Evolutionary conservation across 257 asterid genomes (phyloP).

Genomic region (Coffea eugenioides): DNA sequence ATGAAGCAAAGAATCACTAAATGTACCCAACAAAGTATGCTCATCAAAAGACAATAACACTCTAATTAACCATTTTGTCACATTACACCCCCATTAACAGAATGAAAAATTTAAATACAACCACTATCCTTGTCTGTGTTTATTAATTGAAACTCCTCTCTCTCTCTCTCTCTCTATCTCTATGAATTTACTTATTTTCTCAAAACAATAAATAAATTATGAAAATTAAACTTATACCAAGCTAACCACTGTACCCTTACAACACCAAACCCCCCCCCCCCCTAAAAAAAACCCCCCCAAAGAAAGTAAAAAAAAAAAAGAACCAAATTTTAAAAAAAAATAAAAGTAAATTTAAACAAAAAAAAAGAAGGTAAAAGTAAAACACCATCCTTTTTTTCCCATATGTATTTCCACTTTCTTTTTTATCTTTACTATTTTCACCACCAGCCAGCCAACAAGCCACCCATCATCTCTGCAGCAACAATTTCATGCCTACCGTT

Average conservation of each 20-base stretch:
- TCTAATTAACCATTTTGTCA: conserved; percentile 33
- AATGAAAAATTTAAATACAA: conserved; percentile 22
- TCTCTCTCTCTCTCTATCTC: conserved; percentile 22
- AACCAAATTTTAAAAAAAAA: background rate
- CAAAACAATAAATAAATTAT: conserved; percentile 54
- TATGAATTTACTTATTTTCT: conserved; percentile 39
- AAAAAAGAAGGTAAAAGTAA: background rate
- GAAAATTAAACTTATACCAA: conserved; percentile 29
- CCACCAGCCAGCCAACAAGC: conserved; percentile 24
- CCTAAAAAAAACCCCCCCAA: background rate
- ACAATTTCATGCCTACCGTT: conserved; percentile 20
- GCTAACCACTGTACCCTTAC: conserved; percentile 27
- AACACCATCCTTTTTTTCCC: conserved; percentile 15
- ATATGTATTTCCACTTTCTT: conserved; percentile 12
- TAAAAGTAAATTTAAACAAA: background rate
- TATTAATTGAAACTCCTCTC: conserved; percentile 23
- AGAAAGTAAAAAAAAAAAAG: background rate
- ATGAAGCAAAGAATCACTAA: conserved; percentile 1
- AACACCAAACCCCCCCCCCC: conserved; percentile 16
- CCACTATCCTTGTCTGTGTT: conserved; percentile 15
- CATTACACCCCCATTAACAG: conserved; percentile 53
- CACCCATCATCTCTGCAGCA: conserved; percentile 13
- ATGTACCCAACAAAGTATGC: background rate
- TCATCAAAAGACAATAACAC: conserved; percentile 19
- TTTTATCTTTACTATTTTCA: conserved; percentile 23